phyloP scores from a whole-genome alignment of 306 rosid genomes.

The Malus sieversii region DNA sequence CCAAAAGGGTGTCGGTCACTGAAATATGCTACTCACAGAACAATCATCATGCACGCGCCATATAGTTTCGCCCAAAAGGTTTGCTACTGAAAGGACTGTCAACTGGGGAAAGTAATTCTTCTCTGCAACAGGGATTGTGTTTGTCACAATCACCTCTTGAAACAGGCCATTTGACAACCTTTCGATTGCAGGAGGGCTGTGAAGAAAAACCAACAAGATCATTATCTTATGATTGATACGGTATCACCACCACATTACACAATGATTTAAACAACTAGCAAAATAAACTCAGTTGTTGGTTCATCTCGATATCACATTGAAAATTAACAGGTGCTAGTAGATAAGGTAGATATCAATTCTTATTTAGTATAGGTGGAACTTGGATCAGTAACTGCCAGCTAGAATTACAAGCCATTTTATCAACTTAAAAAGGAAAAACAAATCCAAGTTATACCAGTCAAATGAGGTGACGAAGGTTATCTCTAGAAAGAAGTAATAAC shows the following conservation, averaged over 20 bases:
- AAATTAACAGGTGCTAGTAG: neutral
- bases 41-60: slow-evolving; percentile 90
- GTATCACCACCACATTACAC: neutral
- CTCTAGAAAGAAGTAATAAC: neutral
- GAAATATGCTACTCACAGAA: slow-evolving; percentile 94
- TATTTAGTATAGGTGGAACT: neutral
- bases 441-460: neutral
- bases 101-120: slow-evolving; percentile 82
- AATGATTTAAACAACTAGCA: neutral
- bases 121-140: slow-evolving; percentile 77
- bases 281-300: neutral
- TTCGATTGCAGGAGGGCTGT: slow-evolving; percentile 92
- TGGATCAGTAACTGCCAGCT: neutral
- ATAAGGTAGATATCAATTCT: neutral
- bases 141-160: slow-evolving; percentile 88
- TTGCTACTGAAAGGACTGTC: slow-evolving; percentile 89
- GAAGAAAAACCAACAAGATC: neutral
- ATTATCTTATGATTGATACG: neutral
- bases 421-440: neutral
- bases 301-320: neutral
- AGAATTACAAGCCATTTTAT: neutral
- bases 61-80: slow-evolving; percentile 88
- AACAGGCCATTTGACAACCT: slow-evolving; percentile 80
- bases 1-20: slow-evolving; percentile 39
- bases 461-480: neutral